A percentile compares a stretch with the other conserved stretches of the same genome.
These are phyloP conservation scores for Crepidotus variabilis DNA, from an alignment of 768 basidiomycete species.

Conservation along the genomic window DNA sequence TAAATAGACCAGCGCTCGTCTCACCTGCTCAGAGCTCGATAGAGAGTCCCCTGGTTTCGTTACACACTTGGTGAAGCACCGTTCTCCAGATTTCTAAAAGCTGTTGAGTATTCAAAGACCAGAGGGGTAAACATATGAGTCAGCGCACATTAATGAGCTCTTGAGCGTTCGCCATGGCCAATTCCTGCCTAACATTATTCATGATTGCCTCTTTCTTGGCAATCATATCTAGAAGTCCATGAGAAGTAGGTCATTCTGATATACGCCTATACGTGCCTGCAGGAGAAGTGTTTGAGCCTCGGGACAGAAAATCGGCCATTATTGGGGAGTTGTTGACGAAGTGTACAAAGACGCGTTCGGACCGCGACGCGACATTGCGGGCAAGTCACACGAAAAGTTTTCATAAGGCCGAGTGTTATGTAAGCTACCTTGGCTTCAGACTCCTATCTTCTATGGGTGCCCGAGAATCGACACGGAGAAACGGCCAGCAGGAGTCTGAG, in stretches of 20 bases:
- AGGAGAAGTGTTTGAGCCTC: constrained; percentile 23
- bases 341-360: not conserved
- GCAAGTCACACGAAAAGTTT: not conserved
- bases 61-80: constrained; percentile 75
- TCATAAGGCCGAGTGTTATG: constrained; percentile 2
- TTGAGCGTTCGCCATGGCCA: constrained; percentile 73
- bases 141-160: constrained; percentile 70
- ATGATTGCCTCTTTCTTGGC: constrained; percentile 54
- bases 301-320: constrained; percentile 55
- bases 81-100: constrained; percentile 73
- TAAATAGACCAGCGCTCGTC: constrained; percentile 10
- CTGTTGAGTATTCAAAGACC: constrained; percentile 1
- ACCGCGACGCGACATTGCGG: not conserved
- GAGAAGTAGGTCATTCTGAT: not conserved
- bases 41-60: constrained; percentile 70
- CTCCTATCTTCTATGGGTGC: constrained; percentile 57
- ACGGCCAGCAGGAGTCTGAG: constrained; percentile 15
- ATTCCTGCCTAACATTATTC: constrained; percentile 63
- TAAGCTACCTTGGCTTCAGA: not conserved
- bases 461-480: constrained; percentile 51
- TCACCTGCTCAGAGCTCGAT: constrained; percentile 69
- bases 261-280: constrained; percentile 20
- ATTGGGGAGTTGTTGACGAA: not conserved
- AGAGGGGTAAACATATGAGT: not conserved
- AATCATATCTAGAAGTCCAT: constrained; percentile 32